These are phyloP conservation scores for Nigrospora oryzae DNA, from an alignment of 2,329 filamentous ascomycete species.

Conservation along the genomic window DNA sequence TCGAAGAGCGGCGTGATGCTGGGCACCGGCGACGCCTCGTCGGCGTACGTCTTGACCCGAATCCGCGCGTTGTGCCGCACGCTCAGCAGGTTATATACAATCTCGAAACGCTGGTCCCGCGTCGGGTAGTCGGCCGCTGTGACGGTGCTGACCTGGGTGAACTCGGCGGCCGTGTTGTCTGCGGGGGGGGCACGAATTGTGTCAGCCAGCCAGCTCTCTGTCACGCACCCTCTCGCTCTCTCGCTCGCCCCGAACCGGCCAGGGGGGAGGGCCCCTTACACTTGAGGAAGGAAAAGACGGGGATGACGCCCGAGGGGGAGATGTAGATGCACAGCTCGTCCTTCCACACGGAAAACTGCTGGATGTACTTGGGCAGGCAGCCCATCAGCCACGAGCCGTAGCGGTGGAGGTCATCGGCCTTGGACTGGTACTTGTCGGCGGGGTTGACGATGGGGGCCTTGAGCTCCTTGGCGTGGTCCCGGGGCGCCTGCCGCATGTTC, in stretches of 20 bases:
- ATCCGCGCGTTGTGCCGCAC: conserved; percentile 95
- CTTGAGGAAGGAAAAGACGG: conserved; percentile 91
- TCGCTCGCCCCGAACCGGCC: neutral
- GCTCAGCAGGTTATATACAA: conserved; percentile 95
- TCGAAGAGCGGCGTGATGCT: conserved; percentile 82
- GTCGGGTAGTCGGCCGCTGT: conserved; percentile 95
- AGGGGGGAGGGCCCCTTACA: conserved; percentile 28
- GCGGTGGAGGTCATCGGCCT: conserved; percentile 79
- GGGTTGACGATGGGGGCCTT: conserved; percentile 80
- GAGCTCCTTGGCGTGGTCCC: conserved; percentile 52
- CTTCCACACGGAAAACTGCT: conserved; percentile 99
- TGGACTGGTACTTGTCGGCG: conserved; percentile 83
- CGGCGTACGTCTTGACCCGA: conserved; percentile 96
- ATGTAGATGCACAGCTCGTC: conserved; percentile 96
- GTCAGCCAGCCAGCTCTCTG: conserved; percentile 3
- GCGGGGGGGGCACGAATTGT: neutral
- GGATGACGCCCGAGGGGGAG: conserved; percentile 76
- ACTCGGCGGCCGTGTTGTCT: conserved; percentile 96
- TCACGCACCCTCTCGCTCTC: too few species aligned
- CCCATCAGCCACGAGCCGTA: conserved; percentile 97
- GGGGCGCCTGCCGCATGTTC: conserved; percentile 60
- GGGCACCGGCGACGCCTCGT: conserved; percentile 89
- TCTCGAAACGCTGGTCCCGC: conserved; percentile 89
- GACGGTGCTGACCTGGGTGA: conserved; percentile 85
- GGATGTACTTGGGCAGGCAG: conserved; percentile 93